These are phyloP conservation scores for Rhododendron williamsianum DNA, from an alignment of 148 eudicot species.

Conservation along the genomic window DNA sequence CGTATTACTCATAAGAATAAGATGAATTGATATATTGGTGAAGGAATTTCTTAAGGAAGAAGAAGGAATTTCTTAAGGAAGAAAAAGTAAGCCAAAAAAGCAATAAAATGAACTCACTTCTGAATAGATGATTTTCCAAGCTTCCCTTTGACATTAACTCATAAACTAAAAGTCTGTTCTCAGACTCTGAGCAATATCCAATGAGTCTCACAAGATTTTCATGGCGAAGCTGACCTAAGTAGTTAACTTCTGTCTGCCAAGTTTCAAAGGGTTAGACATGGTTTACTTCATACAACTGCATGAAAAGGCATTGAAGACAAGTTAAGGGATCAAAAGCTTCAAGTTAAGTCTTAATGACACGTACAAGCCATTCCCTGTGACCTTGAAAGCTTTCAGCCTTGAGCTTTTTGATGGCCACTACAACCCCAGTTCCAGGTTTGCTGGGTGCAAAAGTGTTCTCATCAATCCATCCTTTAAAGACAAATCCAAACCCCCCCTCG, in stretches of 20 bases:
- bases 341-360: conserved; percentile 14
- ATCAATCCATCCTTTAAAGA: conserved; percentile 88
- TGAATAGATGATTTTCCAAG: conserved; percentile 78
- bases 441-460: conserved; percentile 58
- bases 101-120: conserved; percentile 45
- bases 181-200: conserved; percentile 72
- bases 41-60: not conserved
- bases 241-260: conserved; percentile 77
- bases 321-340: not conserved
- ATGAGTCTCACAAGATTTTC: conserved; percentile 71
- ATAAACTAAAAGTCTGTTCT: conserved; percentile 70
- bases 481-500: conserved; percentile 85
- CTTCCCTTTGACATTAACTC: conserved; percentile 89
- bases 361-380: conserved; percentile 90
- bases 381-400: conserved; percentile 89
- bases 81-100: too few relatives aligned
- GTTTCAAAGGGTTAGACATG: not conserved
- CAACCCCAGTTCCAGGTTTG: conserved; percentile 78
- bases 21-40: not conserved
- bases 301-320: not conserved
- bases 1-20: not conserved
- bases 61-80: not conserved
- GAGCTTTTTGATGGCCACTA: conserved; percentile 76
- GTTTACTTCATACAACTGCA: not conserved
- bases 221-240: conserved; percentile 69